Evolutionary conservation across 306 rosid genomes (phyloP), one percentile per base, ranked within the genome.

Genomic region (Citrullus mucosospermus): DNA sequence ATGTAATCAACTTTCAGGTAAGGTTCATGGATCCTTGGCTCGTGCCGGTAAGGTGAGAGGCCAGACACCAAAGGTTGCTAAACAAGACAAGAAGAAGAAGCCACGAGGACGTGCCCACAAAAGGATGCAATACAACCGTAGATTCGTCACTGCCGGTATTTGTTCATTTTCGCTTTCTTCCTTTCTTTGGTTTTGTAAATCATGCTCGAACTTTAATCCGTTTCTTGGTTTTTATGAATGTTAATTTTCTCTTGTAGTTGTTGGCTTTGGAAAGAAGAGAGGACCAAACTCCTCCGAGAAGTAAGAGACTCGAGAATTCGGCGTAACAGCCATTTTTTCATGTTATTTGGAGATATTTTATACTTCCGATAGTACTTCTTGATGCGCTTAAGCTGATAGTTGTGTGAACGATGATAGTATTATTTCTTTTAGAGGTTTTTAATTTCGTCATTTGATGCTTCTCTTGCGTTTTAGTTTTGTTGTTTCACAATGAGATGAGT

Each of bases 1-100:
- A 0, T 53, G 13, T 15, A 38, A 73, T 77, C 79, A 79, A 17
- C 25, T 15, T 73, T 50, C 89, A 88, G 91, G 91, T 56, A 88
- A 88, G 81, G 91, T 88, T 78, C 91, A 88, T 77, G 91, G 89
- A 54, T 88, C 91, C 13, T 62, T 88, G 83, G 91, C 91, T 16
- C 91, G 89, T 78, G 91, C 91, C 65, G 89, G 91, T 7, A 88
- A 88, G 84, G 91, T 88, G 81, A 83, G 91, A 34, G 91, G 89
- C 34, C 91, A 88, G 75, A 88, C 89, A 9, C 91, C 87, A 2
- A 88, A 88, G 84, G 88, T 88, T 32, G 87, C 91, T 14, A 88
- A 88, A 81, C 89, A 85, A 28, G 91, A 88, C 75, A 88, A 88
- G 91, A 85, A 84, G 87, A 88, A 88, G 85, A 82, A 85, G 83